These are phyloP conservation scores for Fusarium tuaranense DNA, from an alignment of 2,329 filamentous ascomycete species.

Conservation along the genomic window DNA sequence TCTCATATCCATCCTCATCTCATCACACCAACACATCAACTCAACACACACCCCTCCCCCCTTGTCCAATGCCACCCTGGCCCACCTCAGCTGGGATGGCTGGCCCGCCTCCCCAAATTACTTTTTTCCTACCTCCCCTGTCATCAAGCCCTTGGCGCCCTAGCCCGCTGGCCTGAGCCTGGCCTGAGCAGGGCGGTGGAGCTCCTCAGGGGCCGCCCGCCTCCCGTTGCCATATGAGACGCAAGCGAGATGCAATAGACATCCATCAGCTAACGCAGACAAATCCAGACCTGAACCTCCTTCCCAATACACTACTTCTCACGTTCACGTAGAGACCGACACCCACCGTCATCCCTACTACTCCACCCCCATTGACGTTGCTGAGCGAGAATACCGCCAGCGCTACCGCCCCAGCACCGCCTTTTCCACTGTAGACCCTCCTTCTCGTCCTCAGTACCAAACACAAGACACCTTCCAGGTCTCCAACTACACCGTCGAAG, in stretches of 20 bases:
- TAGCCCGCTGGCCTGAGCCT: slow-evolving; percentile 43
- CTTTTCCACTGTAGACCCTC: slow-evolving; percentile 50
- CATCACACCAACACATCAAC: slow-evolving; percentile 25
- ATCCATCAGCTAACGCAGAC: slow-evolving; percentile 47
- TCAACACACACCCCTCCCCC: slow-evolving; percentile 31
- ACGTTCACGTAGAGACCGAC: slow-evolving; percentile 76
- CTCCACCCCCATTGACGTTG: slow-evolving; percentile 69
- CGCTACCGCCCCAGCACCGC: slow-evolving; percentile 64
- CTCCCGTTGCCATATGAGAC: slow-evolving; percentile 48
- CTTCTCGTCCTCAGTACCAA: slow-evolving; percentile 49
- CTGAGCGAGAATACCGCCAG: slow-evolving; percentile 75
- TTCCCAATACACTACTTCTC: slow-evolving; percentile 62
- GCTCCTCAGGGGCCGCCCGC: slow-evolving; percentile 40
- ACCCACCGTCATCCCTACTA: slow-evolving; percentile 60
- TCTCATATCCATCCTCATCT: slow-evolving; percentile 31
- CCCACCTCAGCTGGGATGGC: slow-evolving; percentile 38
- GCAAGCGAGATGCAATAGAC: slow-evolving; percentile 46
- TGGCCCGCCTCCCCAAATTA: slow-evolving; percentile 41
- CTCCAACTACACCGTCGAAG: slow-evolving; percentile 43
- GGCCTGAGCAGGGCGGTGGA: slow-evolving; percentile 40
- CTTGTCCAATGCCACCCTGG: slow-evolving; percentile 28
- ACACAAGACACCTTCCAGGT: slow-evolving; percentile 32
- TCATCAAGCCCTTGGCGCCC: slow-evolving; percentile 29
- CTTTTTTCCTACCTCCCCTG: slow-evolving; percentile 37
- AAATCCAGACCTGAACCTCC: slow-evolving; percentile 51